A percentile compares a stretch with the other conserved stretches of the same genome.
These are phyloP conservation scores for Fraxinus nigra DNA, from an alignment of 305 asterid species.

Conservation along the genomic window DNA sequence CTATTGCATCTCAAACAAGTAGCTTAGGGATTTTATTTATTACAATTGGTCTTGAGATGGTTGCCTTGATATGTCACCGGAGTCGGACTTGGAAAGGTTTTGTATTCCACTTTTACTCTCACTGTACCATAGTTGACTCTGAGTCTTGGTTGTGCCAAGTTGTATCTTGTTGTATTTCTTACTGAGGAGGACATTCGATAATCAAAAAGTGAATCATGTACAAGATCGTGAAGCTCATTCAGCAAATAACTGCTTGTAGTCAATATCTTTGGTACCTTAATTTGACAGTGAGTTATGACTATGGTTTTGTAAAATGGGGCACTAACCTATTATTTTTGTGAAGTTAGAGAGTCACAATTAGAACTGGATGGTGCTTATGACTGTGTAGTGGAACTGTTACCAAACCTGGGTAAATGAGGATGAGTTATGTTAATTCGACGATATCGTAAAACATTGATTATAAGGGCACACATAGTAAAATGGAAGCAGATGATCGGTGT, in stretches of 20 bases:
- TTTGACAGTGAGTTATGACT: not conserved
- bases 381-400: not conserved
- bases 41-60: not conserved
- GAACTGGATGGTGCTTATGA: not conserved
- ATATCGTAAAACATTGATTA: not conserved
- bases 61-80: not conserved
- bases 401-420: not conserved
- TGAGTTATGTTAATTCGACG: not conserved
- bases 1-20: not conserved
- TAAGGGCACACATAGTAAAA: not conserved
- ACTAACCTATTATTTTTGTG: not conserved
- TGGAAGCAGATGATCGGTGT: not conserved
- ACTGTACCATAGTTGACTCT: not conserved
- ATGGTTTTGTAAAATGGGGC: not conserved
- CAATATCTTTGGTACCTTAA: not conserved
- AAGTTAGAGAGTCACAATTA: not conserved
- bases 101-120: not conserved
- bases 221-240: not conserved
- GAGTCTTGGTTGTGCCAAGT: not conserved
- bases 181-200: not conserved
- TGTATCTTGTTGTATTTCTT: not conserved
- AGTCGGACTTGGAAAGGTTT: not conserved
- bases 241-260: not conserved
- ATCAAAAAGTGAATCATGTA: not conserved
- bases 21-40: not conserved